Base-by-base conservation (phyloP, 1,284 basidiomycete genomes). In the Austroboletus niveus region DNA sequence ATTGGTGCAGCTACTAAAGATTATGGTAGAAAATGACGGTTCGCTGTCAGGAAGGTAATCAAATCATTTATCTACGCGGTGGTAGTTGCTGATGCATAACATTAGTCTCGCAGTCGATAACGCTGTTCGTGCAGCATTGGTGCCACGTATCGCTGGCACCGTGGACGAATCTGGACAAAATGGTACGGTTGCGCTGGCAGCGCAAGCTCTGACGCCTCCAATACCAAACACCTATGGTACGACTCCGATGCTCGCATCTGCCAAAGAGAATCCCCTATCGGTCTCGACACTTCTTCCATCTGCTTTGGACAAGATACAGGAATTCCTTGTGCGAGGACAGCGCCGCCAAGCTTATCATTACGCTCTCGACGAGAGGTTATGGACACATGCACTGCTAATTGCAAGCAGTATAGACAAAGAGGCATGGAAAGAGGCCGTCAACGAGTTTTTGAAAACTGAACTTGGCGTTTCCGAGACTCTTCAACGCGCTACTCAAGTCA, bases 371-470 rank as follows among this genome's bases (percentile, higher is more conserved):
- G 82, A 94, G 66, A 87, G 83, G 60, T 73, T 99, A 30, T 99
- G 95, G 94, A 86, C 93, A 1, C 97, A 99, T 69, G 97, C 97
- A 1, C 85, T 99, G 80, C 75, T 98, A 44, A 95, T 99, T 55
- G 87, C 97, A 8, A 95, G 92, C 64, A 89, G 91, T 50, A 81
- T 98, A 47, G 96, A 96, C 68, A 92, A 91, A 61, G 93, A 96
- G 32, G 81, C 92, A 6, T 98, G 94, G 93, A 90, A 89, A 65
- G 91, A 94, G 55, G 89, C 88, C 6, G 92, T 96, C 0, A 82
- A 79, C 36, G 89, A 94, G 55, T 99, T 99, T 64, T 73, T 96
- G 36, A 80, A 82, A 38, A 78, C 82, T 22, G 97, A 98, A 66
- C 74, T 99, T 8, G 80, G 80, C 8, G 68, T 68, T 24, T 73